Conservation (phyloP, 495 filamentous ascomycete species). For the Hypoxylon intermedium region DNA sequence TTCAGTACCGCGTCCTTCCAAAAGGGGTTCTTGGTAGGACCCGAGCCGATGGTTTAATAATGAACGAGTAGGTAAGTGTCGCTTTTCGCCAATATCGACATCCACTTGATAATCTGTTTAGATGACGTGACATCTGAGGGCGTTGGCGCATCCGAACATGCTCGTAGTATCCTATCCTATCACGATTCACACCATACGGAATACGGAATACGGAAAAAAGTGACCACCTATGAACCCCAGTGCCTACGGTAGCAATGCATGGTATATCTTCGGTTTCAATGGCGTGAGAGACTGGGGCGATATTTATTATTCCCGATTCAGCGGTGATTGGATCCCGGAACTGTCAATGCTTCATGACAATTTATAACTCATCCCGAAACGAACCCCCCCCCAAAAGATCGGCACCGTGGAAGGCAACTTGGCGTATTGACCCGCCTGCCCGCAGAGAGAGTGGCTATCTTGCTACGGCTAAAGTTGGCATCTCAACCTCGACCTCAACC, state of each 20-base stretch:
- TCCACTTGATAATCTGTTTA: background rate
- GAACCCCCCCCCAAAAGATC: too few relatives aligned
- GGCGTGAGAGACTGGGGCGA: too few relatives aligned
- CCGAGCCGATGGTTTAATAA: background rate
- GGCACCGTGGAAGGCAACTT: too few relatives aligned
- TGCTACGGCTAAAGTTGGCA: slow-evolving; percentile 15
- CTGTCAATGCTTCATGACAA: too few relatives aligned
- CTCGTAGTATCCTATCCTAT: background rate
- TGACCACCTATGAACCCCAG: too few relatives aligned
- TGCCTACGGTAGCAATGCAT: too few relatives aligned
- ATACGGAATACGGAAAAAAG: too few relatives aligned
- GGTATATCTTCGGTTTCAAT: too few relatives aligned
- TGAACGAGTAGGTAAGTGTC: background rate
- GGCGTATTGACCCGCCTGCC: too few relatives aligned
- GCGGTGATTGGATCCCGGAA: background rate
- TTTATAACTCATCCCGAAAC: too few relatives aligned
- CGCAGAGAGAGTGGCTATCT: background rate
- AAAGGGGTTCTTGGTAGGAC: background rate
- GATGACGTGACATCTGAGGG: background rate
- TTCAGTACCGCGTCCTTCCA: slow-evolving; percentile 9
- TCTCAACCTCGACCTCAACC: background rate
- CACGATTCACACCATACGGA: too few relatives aligned
- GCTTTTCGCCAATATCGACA: background rate
- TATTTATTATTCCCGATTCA: too few relatives aligned
- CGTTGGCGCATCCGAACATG: background rate